These are phyloP conservation scores for Ustilago curta DNA, from an alignment of 1,284 basidiomycete species.

Conservation along the genomic window DNA sequence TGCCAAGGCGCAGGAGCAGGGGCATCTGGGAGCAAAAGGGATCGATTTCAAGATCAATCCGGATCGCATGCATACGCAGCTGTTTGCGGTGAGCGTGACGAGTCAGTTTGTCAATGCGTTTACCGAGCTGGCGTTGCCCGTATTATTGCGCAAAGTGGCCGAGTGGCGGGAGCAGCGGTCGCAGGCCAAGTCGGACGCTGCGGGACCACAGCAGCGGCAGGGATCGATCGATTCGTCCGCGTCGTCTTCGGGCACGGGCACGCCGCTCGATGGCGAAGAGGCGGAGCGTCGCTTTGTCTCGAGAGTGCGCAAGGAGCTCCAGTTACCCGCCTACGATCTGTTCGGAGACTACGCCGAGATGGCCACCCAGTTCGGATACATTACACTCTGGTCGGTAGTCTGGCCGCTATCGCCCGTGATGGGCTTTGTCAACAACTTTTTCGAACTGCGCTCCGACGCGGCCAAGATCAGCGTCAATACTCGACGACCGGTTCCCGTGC, in stretches of 20 bases:
- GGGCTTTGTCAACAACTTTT: constrained; percentile 79
- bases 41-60: constrained; percentile 71
- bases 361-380: constrained; percentile 84
- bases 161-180: constrained; percentile 46
- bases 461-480: constrained; percentile 91
- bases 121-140: constrained; percentile 83
- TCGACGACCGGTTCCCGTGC: constrained; percentile 83
- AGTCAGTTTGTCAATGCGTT: constrained; percentile 87
- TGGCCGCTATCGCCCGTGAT: constrained; percentile 84
- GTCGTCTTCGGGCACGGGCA: constrained; percentile 24
- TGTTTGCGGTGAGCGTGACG: constrained; percentile 94
- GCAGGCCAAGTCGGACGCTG: constrained; percentile 14
- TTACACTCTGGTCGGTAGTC: constrained; percentile 89
- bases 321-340: constrained; percentile 79
- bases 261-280: constrained; percentile 25
- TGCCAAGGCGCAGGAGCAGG: constrained; percentile 49
- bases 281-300: constrained; percentile 81
- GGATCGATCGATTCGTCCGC: constrained; percentile 14
- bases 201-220: background rate
- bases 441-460: constrained; percentile 92
- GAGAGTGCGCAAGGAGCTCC: constrained; percentile 80
- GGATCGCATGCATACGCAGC: constrained; percentile 84
- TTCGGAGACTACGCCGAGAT: constrained; percentile 89
- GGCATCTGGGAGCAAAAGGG: constrained; percentile 44
- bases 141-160: constrained; percentile 70